Conservation (phyloP, 202 grass and related monocot species). For the Zizania palustris region DNA sequence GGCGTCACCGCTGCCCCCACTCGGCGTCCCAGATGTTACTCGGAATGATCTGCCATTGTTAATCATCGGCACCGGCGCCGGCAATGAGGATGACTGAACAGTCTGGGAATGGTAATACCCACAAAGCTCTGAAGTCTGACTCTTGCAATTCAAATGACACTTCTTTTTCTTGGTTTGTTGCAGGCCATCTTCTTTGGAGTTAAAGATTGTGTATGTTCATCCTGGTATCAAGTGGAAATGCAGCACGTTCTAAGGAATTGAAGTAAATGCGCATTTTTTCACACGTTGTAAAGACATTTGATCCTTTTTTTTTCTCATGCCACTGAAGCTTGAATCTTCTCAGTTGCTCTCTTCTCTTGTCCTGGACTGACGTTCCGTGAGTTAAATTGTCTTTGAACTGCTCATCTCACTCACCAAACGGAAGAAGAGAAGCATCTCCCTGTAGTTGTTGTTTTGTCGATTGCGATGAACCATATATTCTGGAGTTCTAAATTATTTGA, state of each 20-base stretch:
- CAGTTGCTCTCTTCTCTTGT: neutral
- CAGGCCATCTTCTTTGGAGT: neutral
- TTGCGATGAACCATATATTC: neutral
- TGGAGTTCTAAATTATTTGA: neutral
- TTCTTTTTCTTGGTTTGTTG: neutral
- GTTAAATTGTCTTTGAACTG: neutral
- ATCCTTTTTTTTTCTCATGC: neutral
- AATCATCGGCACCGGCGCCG: conserved; percentile 30
- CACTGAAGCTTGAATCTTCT: neutral
- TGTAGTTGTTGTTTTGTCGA: no score
- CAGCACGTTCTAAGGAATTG: neutral
- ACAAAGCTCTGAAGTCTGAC: neutral
- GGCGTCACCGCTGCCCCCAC: conserved; percentile 36
- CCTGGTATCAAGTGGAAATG: neutral
- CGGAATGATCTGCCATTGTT: conserved; percentile 32
- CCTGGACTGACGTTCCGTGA: neutral
- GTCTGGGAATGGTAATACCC: neutral
- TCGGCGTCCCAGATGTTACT: conserved; percentile 18
- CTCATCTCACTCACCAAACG: neutral
- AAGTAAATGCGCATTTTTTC: neutral
- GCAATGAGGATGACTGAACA: conserved; percentile 13
- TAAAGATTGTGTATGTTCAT: neutral
- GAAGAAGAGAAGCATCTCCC: neutral
- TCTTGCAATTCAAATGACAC: no score
- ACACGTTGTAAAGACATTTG: neutral